Base-by-base conservation (phyloP, 768 basidiomycete genomes). In the Lentinula lateritia region DNA sequence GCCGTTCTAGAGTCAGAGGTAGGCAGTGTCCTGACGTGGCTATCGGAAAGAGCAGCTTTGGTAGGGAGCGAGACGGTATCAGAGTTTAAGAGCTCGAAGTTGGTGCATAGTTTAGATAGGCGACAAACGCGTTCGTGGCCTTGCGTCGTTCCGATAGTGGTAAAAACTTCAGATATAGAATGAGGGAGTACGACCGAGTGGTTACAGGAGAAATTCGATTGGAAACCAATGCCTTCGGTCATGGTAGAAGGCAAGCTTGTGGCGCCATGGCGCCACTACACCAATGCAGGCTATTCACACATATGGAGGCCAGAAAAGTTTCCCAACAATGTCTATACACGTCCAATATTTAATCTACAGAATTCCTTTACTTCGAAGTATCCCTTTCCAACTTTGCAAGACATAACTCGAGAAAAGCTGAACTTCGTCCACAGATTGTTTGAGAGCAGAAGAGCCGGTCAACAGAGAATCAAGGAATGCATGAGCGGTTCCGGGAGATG, bases 381-480 rank as follows among this genome's bases (percentile, higher is more conserved):
- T 90, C 5, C 87, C 87, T 54, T 74, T 77, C 85, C 89, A 92
- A 68, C 90, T 90, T 63, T 82, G 81, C 58, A 80, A 68, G 23
- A 92, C 69, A 63, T 90, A 93, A 2, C 75, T 71, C 0, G 83
- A 80, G 63, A 84, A 93, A 41, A 82, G 61, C 18, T 73, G 73
- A 0, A 80, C 75, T 62, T 92, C 88, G 45, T 75, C 75, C 7
- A 89, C 61, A 0, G 81, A 76, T 0, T 71, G 71, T 50, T 83
- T 79, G 0, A 85, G 65, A 1, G 72, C 64, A 2, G 76, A 71
- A 2, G 84, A 80, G 2, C 78, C 72, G 9, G 79, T 76, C 13
- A 93, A 77, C 6, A 92, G 81, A 7, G 79, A 73, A 50, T 88
- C 85, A 13, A 94, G 77, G 75, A 94, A 92, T 2, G 76, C 72